phyloP scores from a whole-genome alignment of 768 basidiomycete genomes.

The Leucocoprinus leucothites region DNA sequence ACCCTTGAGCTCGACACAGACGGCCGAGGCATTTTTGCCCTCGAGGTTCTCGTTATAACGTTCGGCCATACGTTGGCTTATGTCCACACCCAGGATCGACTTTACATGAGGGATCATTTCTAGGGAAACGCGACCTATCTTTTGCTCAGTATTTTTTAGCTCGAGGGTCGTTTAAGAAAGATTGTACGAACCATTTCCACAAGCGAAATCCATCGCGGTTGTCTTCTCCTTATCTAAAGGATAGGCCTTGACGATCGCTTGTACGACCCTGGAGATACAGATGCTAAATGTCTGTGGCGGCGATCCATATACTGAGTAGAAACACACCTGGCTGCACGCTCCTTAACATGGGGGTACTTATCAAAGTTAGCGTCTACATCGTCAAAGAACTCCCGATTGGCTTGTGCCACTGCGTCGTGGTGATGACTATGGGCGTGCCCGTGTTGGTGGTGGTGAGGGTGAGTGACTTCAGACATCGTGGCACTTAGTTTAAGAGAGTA shows the following conservation, averaged over 20 bases:
- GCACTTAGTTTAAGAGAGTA: neutral
- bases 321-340: constrained; percentile 15
- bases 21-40: constrained; percentile 54
- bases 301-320: neutral
- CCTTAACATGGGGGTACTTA: constrained; percentile 11
- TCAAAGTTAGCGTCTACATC: neutral
- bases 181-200: constrained; percentile 50
- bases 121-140: constrained; percentile 53
- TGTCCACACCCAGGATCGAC: constrained; percentile 64
- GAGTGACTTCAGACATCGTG: neutral
- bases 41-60: constrained; percentile 51
- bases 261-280: constrained; percentile 21
- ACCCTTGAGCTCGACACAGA: constrained; percentile 44
- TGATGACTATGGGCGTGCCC: constrained; percentile 10
- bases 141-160: neutral
- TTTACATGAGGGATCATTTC: constrained; percentile 54
- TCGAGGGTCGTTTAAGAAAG: neutral
- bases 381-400: neutral
- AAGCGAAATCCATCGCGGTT: constrained; percentile 64
- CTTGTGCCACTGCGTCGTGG: neutral
- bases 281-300: too few species aligned
- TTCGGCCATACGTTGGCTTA: constrained; percentile 64
- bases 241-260: constrained; percentile 30
- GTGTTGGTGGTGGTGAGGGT: constrained; percentile 6
- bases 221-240: constrained; percentile 50